Percentiles rank a stretch among this genome's conserved stretches.
Conservation (phyloP, 306 rosid species). For the Vachellia collinsii region DNA sequence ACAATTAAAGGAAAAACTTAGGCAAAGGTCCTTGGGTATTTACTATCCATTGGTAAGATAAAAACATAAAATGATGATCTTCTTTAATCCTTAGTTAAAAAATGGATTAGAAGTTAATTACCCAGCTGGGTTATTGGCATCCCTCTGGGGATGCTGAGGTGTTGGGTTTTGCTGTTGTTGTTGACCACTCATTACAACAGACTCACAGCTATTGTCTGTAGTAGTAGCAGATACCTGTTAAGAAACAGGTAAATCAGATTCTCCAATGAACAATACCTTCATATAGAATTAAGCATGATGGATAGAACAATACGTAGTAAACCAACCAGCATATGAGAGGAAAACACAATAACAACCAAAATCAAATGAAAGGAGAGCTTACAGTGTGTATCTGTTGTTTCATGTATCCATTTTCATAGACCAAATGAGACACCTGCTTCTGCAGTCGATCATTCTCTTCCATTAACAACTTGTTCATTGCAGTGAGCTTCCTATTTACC, state of each 20-base stretch:
- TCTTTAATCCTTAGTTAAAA: neutral
- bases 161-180: slow-evolving; percentile 97
- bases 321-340: neutral
- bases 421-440: slow-evolving; percentile 96
- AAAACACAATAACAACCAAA: neutral
- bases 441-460: slow-evolving; percentile 98
- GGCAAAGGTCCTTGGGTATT: neutral
- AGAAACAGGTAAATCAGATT: slow-evolving; percentile 10
- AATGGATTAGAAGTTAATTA: slow-evolving; percentile 26
- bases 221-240: slow-evolving; percentile 79
- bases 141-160: slow-evolving; percentile 89
- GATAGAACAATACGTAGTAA: too few relatives aligned
- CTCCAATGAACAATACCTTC: neutral
- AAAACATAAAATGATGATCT: neutral
- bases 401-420: slow-evolving; percentile 92
- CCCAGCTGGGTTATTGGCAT: slow-evolving; percentile 99
- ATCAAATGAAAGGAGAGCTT: neutral
- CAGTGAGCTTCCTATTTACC: slow-evolving; percentile 81
- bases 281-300: neutral
- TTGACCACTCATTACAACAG: slow-evolving; percentile 99
- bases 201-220: slow-evolving; percentile 99
- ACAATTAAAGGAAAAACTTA: neutral
- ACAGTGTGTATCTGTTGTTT: slow-evolving; percentile 79
- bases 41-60: neutral
- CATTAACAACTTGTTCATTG: slow-evolving; percentile 93